Evolutionary conservation across 805 yeast genomes (phyloP).

Genomic region (Torulaspora maleeae): DNA sequence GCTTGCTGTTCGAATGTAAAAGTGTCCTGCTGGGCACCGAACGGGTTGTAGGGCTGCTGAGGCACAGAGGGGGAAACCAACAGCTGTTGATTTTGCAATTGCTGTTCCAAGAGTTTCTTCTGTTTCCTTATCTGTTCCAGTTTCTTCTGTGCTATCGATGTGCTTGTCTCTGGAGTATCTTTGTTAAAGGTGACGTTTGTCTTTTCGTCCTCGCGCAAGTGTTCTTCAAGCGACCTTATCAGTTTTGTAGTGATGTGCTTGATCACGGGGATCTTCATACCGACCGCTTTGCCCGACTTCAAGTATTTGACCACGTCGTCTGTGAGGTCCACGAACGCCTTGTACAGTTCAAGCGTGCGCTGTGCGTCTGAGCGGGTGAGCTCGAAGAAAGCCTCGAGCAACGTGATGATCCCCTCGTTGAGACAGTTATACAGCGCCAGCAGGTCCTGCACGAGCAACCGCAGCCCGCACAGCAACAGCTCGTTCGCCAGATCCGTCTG

Average conservation of each 20-base stretch:
- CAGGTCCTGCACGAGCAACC: slow-evolving; percentile 85
- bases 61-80: slow-evolving; percentile 28
- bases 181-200: slow-evolving; percentile 19
- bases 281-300: slow-evolving; percentile 86
- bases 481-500: slow-evolving; percentile 84
- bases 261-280: slow-evolving; percentile 88
- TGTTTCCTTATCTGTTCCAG: slow-evolving; percentile 35
- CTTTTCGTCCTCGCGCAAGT: slow-evolving; percentile 78
- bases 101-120: slow-evolving; percentile 31
- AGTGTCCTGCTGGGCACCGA: slow-evolving; percentile 22
- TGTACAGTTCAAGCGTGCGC: slow-evolving; percentile 78
- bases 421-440: slow-evolving; percentile 80
- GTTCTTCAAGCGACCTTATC: slow-evolving; percentile 81
- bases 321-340: slow-evolving; percentile 79
- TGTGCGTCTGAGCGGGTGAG: slow-evolving; percentile 83
- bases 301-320: slow-evolving; percentile 81
- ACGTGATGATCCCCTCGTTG: slow-evolving; percentile 92
- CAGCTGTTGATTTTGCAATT: slow-evolving; percentile 30
- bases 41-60: slow-evolving; percentile 34
- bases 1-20: slow-evolving; percentile 19
- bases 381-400: slow-evolving; percentile 92
- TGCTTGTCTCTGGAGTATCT: slow-evolving; percentile 11
- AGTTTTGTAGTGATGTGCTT: slow-evolving; percentile 96
- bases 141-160: slow-evolving; percentile 33
- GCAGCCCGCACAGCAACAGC: slow-evolving; percentile 73